phyloP scores from a whole-genome alignment of 2,329 filamentous ascomycete genomes.

The Trichoderma pleuroti region DNA sequence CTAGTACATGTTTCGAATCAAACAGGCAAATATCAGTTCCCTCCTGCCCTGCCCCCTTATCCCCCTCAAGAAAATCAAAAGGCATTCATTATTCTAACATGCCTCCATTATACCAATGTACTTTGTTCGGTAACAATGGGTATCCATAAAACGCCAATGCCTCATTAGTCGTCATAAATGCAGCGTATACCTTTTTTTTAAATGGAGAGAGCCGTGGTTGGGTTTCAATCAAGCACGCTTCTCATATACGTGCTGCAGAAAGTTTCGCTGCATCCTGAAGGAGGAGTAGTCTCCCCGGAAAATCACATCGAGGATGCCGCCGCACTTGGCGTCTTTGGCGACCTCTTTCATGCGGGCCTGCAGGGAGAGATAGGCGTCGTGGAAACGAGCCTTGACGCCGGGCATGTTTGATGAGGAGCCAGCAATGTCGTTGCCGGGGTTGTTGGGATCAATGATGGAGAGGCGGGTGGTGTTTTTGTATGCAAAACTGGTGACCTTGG shows the following conservation, averaged over 20 bases:
- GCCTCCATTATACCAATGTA: slow-evolving; percentile 16
- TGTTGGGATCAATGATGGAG: slow-evolving; percentile 90
- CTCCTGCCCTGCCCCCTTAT: neutral
- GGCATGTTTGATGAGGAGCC: slow-evolving; percentile 73
- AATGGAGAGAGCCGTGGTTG: slow-evolving; percentile 23
- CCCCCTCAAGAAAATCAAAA: neutral
- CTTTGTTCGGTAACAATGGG: neutral
- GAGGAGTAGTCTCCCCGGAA: slow-evolving; percentile 75
- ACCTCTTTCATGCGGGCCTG: slow-evolving; percentile 56
- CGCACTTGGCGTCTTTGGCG: slow-evolving; percentile 29
- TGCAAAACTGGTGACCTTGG: slow-evolving; percentile 42
- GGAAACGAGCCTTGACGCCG: slow-evolving; percentile 67
- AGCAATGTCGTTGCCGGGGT: slow-evolving; percentile 79
- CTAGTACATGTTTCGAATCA: slow-evolving; percentile 23
- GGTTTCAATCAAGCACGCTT: slow-evolving; percentile 32
- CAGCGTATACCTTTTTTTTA: slow-evolving; percentile 23
- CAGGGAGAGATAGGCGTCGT: slow-evolving; percentile 57
- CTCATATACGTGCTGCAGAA: slow-evolving; percentile 52
- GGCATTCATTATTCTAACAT: neutral
- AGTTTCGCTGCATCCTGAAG: slow-evolving; percentile 66
- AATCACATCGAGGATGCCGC: slow-evolving; percentile 63
- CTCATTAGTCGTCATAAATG: neutral
- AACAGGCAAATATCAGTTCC: neutral
- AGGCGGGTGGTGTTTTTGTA: slow-evolving; percentile 65
- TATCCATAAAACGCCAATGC: slow-evolving; percentile 17